These are phyloP conservation scores for Mucuna pruriens DNA, from an alignment of 306 rosid genomes.

Conservation along the genomic window DNA sequence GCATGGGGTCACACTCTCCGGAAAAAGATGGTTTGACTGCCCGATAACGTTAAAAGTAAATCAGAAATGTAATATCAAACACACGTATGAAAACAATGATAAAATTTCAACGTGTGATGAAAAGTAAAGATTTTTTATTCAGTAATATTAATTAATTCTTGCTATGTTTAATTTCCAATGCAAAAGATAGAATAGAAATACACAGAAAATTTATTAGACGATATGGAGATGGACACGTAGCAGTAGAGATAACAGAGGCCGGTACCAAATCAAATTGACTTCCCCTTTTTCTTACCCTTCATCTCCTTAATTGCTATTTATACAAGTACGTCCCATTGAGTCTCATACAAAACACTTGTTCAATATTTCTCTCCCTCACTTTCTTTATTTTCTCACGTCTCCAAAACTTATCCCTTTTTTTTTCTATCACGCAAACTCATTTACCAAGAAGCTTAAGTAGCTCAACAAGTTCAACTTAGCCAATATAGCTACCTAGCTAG, in stretches of 20 bases:
- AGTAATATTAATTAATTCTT: background rate
- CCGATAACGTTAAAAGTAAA: background rate
- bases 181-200: background rate
- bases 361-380: background rate
- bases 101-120: background rate
- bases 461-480: background rate
- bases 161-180: background rate
- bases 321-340: slow-evolving; percentile 43
- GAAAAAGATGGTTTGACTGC: slow-evolving; percentile 52
- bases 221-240: slow-evolving; percentile 60
- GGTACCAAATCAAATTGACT: slow-evolving; percentile 79
- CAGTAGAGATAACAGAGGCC: slow-evolving; percentile 51
- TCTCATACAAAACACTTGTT: slow-evolving; percentile 35
- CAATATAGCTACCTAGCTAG: background rate
- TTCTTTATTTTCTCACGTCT: slow-evolving; percentile 26
- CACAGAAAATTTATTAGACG: slow-evolving; percentile 14
- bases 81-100: background rate
- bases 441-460: slow-evolving; percentile 2
- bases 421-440: slow-evolving; percentile 11
- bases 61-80: background rate
- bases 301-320: slow-evolving; percentile 51
- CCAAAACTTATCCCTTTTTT: slow-evolving; percentile 28
- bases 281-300: slow-evolving; percentile 17
- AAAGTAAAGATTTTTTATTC: background rate
- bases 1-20: slow-evolving; percentile 36